Evolutionary conservation across 2,329 filamentous ascomycete genomes (phyloP).

Genomic region (Fusarium sp.): DNA sequence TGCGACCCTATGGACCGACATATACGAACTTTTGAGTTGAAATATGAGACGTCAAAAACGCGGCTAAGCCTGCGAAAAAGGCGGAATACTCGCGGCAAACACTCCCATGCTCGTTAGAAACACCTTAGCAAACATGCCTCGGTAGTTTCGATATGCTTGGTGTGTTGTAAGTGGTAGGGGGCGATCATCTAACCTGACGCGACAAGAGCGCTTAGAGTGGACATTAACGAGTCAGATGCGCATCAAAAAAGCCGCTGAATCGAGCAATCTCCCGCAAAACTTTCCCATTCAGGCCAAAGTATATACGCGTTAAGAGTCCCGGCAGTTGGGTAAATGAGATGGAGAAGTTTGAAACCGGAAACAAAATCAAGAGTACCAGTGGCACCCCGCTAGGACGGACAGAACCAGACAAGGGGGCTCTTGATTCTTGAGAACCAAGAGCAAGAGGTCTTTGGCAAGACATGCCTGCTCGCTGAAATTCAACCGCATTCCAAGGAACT

Average conservation of each 20-base stretch:
- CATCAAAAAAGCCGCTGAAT: slow-evolving; percentile 11
- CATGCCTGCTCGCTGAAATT: neutral
- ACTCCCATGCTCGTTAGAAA: slow-evolving; percentile 5
- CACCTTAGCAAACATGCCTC: slow-evolving; percentile 4
- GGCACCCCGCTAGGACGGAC: slow-evolving; percentile 1
- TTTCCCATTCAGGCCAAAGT: slow-evolving; percentile 30
- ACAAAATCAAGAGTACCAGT: slow-evolving; percentile 27
- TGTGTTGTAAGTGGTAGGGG: slow-evolving; percentile 19
- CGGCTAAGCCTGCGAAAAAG: slow-evolving; percentile 30
- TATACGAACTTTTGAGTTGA: slow-evolving; percentile 42
- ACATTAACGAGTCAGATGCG: slow-evolving; percentile 27
- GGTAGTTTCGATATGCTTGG: slow-evolving; percentile 16
- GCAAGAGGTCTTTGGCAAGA: neutral
- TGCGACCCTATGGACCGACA: slow-evolving; percentile 30
- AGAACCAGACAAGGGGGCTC: slow-evolving; percentile 5
- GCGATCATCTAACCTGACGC: slow-evolving; percentile 29
- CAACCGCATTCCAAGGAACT: slow-evolving; percentile 2
- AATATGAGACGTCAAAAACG: slow-evolving; percentile 37
- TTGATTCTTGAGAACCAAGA: slow-evolving; percentile 15
- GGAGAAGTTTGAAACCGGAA: slow-evolving; percentile 39
- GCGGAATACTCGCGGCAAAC: slow-evolving; percentile 39
- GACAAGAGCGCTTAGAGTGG: slow-evolving; percentile 44
- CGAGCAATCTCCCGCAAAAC: slow-evolving; percentile 26
- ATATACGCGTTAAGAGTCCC: slow-evolving; percentile 20
- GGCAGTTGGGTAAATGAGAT: slow-evolving; percentile 38